phyloP scores from a whole-genome alignment of 352 stramenopile genomes.

The Elongisporangium undulatum region DNA sequence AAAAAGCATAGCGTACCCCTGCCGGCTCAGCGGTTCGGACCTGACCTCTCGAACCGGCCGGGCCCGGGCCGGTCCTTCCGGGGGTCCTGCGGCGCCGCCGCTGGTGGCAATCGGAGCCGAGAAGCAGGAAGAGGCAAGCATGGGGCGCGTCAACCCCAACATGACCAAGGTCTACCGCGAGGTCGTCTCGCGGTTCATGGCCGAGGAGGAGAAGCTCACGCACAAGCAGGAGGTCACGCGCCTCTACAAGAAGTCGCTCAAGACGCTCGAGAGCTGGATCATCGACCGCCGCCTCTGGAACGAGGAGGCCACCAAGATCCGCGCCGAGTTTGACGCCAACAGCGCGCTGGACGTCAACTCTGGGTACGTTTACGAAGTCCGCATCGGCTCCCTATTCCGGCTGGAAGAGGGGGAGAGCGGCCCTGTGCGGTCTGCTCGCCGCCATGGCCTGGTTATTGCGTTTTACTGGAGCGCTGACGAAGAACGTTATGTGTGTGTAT shows the following conservation, averaged over 20 bases:
- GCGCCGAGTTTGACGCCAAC: slow-evolving; percentile 91
- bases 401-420: neutral
- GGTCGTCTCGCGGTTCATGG: slow-evolving; percentile 67
- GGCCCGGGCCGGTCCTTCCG: neutral
- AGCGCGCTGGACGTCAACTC: slow-evolving; percentile 45
- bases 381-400: neutral
- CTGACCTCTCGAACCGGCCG: neutral
- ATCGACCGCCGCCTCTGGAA: slow-evolving; percentile 96
- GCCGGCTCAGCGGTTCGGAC: neutral
- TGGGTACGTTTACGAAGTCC: slow-evolving; percentile 22
- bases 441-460: neutral
- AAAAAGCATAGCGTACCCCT: neutral
- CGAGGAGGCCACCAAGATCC: slow-evolving; percentile 91
- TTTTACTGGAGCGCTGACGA: slow-evolving; percentile 3
- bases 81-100: neutral
- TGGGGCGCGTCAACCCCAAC: slow-evolving; percentile 80
- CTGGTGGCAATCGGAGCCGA: neutral
- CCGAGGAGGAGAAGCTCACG: slow-evolving; percentile 55
- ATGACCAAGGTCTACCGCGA: slow-evolving; percentile 85
- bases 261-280: slow-evolving; percentile 91
- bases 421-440: neutral
- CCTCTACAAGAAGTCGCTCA: slow-evolving; percentile 95
- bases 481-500: slow-evolving; percentile 2
- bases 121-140: slow-evolving; percentile 13
- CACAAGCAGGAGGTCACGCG: slow-evolving; percentile 89